Evolutionary conservation across 805 yeast species (phyloP).

Genomic region (Wickerhamomyces xylosicus): DNA sequence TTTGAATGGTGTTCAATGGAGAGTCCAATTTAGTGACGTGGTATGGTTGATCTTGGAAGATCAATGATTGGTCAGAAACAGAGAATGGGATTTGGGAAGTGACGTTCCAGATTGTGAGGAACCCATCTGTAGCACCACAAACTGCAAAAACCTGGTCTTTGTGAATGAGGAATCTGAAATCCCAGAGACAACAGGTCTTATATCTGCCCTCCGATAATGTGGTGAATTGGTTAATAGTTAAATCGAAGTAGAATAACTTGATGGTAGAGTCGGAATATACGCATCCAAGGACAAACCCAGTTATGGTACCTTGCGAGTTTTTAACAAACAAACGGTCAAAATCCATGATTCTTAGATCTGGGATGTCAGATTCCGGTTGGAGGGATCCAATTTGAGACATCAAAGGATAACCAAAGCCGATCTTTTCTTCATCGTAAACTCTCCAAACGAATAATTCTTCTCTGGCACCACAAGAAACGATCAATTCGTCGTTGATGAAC

Average conservation of each 20-base stretch:
- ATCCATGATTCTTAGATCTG: constrained; percentile 89
- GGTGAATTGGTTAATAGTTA: constrained; percentile 26
- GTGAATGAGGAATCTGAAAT: constrained; percentile 35
- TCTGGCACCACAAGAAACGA: constrained; percentile 64
- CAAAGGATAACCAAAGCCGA: too few species aligned
- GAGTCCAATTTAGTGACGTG: constrained; percentile 12
- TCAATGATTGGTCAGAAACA: too few species aligned
- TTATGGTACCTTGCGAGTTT: constrained; percentile 14
- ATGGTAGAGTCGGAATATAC: constrained; percentile 83
- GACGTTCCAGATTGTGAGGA: constrained; percentile 51
- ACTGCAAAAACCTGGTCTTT: constrained; percentile 27
- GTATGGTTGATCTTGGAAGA: background rate
- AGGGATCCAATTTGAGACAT: constrained; percentile 41
- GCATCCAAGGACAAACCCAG: constrained; percentile 47
- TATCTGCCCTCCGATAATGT: constrained; percentile 41
- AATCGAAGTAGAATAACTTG: constrained; percentile 48
- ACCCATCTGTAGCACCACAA: constrained; percentile 79
- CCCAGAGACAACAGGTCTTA: constrained; percentile 68
- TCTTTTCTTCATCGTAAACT: constrained; percentile 26
- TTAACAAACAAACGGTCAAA: constrained; percentile 40
- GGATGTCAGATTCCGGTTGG: constrained; percentile 45
- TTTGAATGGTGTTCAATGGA: constrained; percentile 31
- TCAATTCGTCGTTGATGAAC: constrained; percentile 38
- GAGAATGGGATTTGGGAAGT: constrained; percentile 19
- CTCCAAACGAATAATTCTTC: constrained; percentile 87